phyloP scores from a whole-genome alignment of 2,329 filamentous ascomycete species.

The Macrophomina phaseolina region DNA sequence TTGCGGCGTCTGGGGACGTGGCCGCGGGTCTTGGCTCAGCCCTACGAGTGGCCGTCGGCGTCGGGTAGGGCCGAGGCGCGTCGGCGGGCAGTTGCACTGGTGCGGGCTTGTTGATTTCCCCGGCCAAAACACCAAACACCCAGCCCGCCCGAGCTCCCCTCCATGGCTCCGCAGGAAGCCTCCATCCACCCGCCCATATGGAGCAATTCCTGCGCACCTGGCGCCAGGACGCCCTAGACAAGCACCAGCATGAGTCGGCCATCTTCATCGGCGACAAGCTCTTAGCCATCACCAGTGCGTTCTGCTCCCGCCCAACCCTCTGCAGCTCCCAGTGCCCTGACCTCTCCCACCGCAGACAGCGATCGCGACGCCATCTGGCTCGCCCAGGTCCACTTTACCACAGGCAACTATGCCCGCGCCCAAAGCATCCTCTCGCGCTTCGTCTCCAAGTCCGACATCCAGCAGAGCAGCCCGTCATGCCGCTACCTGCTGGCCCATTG shows the following conservation, averaged over 20 bases:
- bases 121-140: slow-evolving; percentile 19
- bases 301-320: slow-evolving; percentile 17
- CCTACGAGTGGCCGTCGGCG: background rate
- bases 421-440: slow-evolving; percentile 77
- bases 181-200: slow-evolving; percentile 60
- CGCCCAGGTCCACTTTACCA: slow-evolving; percentile 96
- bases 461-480: slow-evolving; percentile 81
- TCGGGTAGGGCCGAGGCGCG: background rate
- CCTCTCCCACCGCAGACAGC: slow-evolving; percentile 65
- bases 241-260: slow-evolving; percentile 94
- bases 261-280: slow-evolving; percentile 98
- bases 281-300: slow-evolving; percentile 85
- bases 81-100: slow-evolving; percentile 13
- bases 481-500: slow-evolving; percentile 94
- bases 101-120: slow-evolving; percentile 5
- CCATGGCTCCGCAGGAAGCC: slow-evolving; percentile 18
- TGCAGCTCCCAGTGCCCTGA: slow-evolving; percentile 11
- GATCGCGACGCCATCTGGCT: slow-evolving; percentile 96
- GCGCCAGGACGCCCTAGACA: slow-evolving; percentile 93
- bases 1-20: background rate
- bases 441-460: slow-evolving; percentile 77
- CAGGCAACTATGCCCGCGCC: slow-evolving; percentile 91
- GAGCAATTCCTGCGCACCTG: slow-evolving; percentile 92
- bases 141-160: slow-evolving; percentile 14
- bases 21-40: background rate